Evolutionary conservation across 768 basidiomycete genomes (phyloP), one percentile per base, ranked within the genome.

Genomic region (Cystobasidium ongulense): DNA sequence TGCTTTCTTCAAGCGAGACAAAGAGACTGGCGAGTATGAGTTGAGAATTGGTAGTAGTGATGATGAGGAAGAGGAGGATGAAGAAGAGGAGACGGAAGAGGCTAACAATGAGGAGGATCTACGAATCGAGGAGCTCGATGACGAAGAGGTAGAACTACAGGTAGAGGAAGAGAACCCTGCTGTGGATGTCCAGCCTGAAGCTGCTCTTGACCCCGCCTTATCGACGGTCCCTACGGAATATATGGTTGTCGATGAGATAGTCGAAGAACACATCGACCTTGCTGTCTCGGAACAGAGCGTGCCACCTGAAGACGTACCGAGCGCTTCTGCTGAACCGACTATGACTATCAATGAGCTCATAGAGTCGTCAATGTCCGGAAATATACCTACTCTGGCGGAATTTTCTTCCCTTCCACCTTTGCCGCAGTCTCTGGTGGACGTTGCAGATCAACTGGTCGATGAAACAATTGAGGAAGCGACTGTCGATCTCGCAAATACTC

Each of bases 1-100:
- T 8, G n/a, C 53, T 29, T 71, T 71, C 25, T 33, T 71, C 29
- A 71, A 71, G 38, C 52, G 23, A n/a, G 36, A 71, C n/a, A 59
- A 71, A 59, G 68, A 46, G 53, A 33, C 50, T 8, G 54, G 43
- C 27, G 54, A 71, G 21, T 54, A 59, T 21, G 68, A 71, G 11
- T 10, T 39, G 3, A 10, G 36, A 38, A 36, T 36, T 7, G 54
- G n/a, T 29, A 25, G n/a, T 17, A 54, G 18, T 27, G 54, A 43
- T n/a, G 54, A 43, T 4, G 68, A 71, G 21, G 68, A 71, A n/a
- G 68, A 57, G 53, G 53, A 59, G 21, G n/a, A 54, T 21, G 36
- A 52, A 41, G 25, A 67, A 2, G 65, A 50, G 8, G 65, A 53
- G 23, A 67, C 21, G n/a, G 41, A 67, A 52, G 63, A 38, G 13